Conservation (phyloP, 1,139 yeast genomes). For the Hanseniaspora sp. region DNA sequence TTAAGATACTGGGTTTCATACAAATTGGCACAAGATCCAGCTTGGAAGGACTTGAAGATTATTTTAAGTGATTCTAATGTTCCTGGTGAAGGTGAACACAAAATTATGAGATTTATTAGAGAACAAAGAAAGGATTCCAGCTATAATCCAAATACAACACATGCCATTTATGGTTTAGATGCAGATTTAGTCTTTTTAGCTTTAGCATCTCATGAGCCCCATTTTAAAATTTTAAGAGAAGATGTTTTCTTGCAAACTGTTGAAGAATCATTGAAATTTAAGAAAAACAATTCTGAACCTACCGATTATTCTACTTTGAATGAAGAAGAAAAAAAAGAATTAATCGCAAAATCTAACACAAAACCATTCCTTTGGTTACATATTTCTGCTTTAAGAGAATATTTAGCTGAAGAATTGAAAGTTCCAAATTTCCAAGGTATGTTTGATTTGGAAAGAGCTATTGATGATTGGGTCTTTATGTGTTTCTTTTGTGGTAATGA, state of each 20-base stretch:
- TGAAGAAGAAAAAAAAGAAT: conserved; percentile 45
- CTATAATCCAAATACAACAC: conserved; percentile 80
- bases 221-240: conserved; percentile 84
- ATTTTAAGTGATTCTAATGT: conserved; percentile 91
- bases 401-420: conserved; percentile 67
- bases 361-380: conserved; percentile 95
- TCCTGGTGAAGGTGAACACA: conserved; percentile 99
- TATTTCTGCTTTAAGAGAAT: conserved; percentile 76
- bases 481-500: conserved; percentile 98
- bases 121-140: conserved; percentile 73
- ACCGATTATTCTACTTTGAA: conserved; percentile 39
- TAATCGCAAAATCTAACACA: conserved; percentile 48
- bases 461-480: conserved; percentile 98
- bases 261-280: conserved; percentile 31
- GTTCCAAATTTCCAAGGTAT: conserved; percentile 61
- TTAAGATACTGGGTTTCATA: conserved; percentile 83
- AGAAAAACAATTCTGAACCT: conserved; percentile 38
- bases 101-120: conserved; percentile 87
- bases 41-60: conserved; percentile 78
- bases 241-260: conserved; percentile 79
- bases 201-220: conserved; percentile 92
- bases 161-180: conserved; percentile 92
- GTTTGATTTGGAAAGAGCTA: conserved; percentile 85
- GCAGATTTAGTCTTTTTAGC: conserved; percentile 97
- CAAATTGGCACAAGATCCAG: conserved; percentile 74